These are phyloP conservation scores for Hypoxylon perforatum DNA, from an alignment of 495 filamentous ascomycete genomes.

Conservation along the genomic window DNA sequence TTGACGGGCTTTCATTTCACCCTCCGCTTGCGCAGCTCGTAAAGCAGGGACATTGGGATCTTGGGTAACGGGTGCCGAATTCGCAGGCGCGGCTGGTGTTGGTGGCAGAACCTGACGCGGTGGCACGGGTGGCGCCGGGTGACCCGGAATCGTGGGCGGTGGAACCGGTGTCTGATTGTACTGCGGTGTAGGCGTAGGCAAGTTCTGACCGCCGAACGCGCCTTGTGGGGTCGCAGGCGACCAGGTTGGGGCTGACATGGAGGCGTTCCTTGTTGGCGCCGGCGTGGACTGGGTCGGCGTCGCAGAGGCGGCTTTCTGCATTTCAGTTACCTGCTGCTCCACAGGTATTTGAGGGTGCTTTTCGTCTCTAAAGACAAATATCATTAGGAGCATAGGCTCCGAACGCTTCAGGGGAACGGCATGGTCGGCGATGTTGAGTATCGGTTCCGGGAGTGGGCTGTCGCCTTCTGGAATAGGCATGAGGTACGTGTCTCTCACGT, in stretches of 20 bases:
- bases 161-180: constrained; percentile 49
- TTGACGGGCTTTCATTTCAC: constrained; percentile 62
- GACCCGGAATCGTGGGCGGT: constrained; percentile 43
- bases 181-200: constrained; percentile 45
- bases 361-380: constrained; percentile 76
- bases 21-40: constrained; percentile 50
- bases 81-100: constrained; percentile 26
- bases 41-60: constrained; percentile 44
- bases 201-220: constrained; percentile 42
- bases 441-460: constrained; percentile 72
- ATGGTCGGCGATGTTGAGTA: constrained; percentile 80
- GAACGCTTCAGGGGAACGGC: constrained; percentile 71
- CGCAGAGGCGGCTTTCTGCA: constrained; percentile 22
- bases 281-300: constrained; percentile 41
- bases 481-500: constrained; percentile 82
- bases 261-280: constrained; percentile 52
- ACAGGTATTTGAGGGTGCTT: constrained; percentile 47
- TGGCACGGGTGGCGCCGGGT: constrained; percentile 29
- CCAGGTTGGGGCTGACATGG: constrained; percentile 57
- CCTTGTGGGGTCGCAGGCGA: constrained; percentile 62
- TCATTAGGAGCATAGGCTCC: constrained; percentile 78
- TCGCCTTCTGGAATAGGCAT: constrained; percentile 74
- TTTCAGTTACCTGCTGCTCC: constrained; percentile 59
- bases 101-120: constrained; percentile 25
- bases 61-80: constrained; percentile 42